These are phyloP conservation scores for Cnidoscolus chayamansa DNA, from an alignment of 441 rosid genomes.

Conservation along the genomic window DNA sequence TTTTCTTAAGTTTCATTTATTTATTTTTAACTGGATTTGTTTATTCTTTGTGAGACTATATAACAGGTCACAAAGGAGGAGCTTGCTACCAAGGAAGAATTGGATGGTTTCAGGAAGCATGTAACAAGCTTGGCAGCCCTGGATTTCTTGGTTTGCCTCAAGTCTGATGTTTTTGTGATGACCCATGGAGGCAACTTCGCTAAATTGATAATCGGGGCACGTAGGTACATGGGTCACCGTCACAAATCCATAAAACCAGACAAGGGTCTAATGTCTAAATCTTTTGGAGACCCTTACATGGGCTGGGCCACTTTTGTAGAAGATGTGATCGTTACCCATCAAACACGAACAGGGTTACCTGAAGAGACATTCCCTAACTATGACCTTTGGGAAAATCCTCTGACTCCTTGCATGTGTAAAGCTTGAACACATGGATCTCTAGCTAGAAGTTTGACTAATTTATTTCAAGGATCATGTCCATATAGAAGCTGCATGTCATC, in stretches of 20 bases:
- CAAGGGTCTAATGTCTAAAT: slow-evolving; percentile 97
- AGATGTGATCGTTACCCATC: slow-evolving; percentile 89
- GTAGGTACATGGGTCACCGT: slow-evolving; percentile 93
- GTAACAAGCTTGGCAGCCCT: slow-evolving; percentile 98
- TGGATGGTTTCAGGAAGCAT: slow-evolving; percentile 79
- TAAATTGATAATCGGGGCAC: slow-evolving; percentile 89
- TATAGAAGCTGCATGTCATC: slow-evolving; percentile 17
- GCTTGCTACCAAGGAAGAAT: slow-evolving; percentile 73
- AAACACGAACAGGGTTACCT: slow-evolving; percentile 89
- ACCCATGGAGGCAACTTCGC: slow-evolving; percentile 99
- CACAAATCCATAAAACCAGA: slow-evolving; percentile 95
- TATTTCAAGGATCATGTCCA: slow-evolving; percentile 16
- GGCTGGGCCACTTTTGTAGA: slow-evolving; percentile 97
- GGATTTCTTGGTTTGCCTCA: slow-evolving; percentile 91
- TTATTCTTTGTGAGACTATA: background rate
- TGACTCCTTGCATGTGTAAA: slow-evolving; percentile 98
- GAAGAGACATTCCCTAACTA: slow-evolving; percentile 98
- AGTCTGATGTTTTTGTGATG: slow-evolving; percentile 97
- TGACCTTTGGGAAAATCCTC: slow-evolving; percentile 98
- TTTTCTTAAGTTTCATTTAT: background rate
- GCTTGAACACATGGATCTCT: slow-evolving; percentile 44
- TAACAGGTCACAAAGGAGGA: slow-evolving; percentile 96
- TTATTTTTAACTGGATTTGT: background rate
- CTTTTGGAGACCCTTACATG: slow-evolving; percentile 96
- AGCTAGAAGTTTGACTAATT: slow-evolving; percentile 19